Evolutionary conservation across 2,329 filamentous ascomycete species (phyloP).

Genomic region (Sarocladiaceae sp.): DNA sequence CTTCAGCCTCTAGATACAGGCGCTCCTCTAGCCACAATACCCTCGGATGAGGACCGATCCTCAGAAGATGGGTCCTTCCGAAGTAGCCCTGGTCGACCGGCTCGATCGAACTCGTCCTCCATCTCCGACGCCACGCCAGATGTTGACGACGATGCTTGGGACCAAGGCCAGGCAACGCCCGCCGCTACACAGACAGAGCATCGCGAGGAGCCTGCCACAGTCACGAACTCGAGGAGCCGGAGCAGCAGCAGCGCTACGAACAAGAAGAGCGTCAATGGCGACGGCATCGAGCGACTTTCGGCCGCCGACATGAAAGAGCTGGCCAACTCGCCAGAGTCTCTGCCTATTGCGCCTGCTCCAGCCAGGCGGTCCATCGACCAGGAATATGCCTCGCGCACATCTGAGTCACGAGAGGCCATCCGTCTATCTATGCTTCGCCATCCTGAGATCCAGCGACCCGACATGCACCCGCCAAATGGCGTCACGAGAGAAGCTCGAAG

Average conservation of each 20-base stretch:
- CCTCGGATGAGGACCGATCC: slow-evolving; percentile 25
- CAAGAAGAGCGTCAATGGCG: slow-evolving; percentile 19
- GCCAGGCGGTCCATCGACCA: slow-evolving; percentile 29
- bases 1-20: neutral
- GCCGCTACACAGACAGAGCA: slow-evolving; percentile 10
- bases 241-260: slow-evolving; percentile 24
- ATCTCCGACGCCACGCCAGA: slow-evolving; percentile 19
- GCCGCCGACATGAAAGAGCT: slow-evolving; percentile 54
- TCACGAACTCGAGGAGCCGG: slow-evolving; percentile 14
- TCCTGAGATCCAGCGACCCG: slow-evolving; percentile 15
- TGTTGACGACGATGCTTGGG: slow-evolving; percentile 5
- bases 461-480: slow-evolving; percentile 17
- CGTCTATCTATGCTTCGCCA: slow-evolving; percentile 23
- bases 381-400: slow-evolving; percentile 24
- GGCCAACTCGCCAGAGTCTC: slow-evolving; percentile 49
- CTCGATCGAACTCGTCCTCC: slow-evolving; percentile 22
- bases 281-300: slow-evolving; percentile 47
- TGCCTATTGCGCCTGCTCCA: slow-evolving; percentile 42
- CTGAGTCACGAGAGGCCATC: slow-evolving; percentile 24
- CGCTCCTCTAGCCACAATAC: slow-evolving; percentile 11
- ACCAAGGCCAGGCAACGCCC: slow-evolving; percentile 3
- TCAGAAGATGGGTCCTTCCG: slow-evolving; percentile 22
- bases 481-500: slow-evolving; percentile 17
- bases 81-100: slow-evolving; percentile 17
- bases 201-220: neutral